Percentiles rank a stretch among this genome's conserved stretches.
Evolutionary conservation across 768 basidiomycete species (phyloP).

Genomic region (Mycena latifolia): DNA sequence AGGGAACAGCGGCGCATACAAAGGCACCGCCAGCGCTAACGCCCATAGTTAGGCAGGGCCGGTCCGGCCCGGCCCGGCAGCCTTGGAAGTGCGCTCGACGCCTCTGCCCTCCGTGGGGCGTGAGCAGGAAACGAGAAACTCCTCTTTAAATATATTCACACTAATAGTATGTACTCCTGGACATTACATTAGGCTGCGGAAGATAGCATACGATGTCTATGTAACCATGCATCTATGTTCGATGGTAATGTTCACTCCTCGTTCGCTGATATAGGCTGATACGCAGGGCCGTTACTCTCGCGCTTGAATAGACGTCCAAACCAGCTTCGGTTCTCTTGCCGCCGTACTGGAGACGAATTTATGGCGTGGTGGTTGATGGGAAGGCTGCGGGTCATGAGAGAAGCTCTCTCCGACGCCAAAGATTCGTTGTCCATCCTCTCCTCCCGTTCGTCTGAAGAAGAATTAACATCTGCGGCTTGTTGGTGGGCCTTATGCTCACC

Average conservation of each 20-base stretch:
- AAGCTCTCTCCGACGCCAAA: slow-evolving; percentile 60
- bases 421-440: slow-evolving; percentile 73
- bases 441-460: slow-evolving; percentile 54
- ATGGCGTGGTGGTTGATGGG: slow-evolving; percentile 56
- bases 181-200: slow-evolving; percentile 3
- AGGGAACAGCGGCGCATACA: background rate
- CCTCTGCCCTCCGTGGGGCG: too few species aligned
- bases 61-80: too few species aligned
- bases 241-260: slow-evolving; percentile 41
- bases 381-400: slow-evolving; percentile 57
- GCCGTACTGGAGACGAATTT: slow-evolving; percentile 35
- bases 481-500: too few species aligned
- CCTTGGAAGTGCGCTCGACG: too few species aligned
- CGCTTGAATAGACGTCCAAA: slow-evolving; percentile 63
- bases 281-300: slow-evolving; percentile 51
- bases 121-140: too few species aligned
- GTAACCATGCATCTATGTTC: slow-evolving; percentile 4
- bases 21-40: background rate
- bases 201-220: slow-evolving; percentile 6
- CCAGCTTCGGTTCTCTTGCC: slow-evolving; percentile 54
- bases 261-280: slow-evolving; percentile 60
- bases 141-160: too few species aligned
- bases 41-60: too few species aligned
- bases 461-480: slow-evolving; percentile 2
- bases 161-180: too few species aligned